phyloP scores from a whole-genome alignment of 2,329 filamentous ascomycete species.

The Paecilomyces formosus region DNA sequence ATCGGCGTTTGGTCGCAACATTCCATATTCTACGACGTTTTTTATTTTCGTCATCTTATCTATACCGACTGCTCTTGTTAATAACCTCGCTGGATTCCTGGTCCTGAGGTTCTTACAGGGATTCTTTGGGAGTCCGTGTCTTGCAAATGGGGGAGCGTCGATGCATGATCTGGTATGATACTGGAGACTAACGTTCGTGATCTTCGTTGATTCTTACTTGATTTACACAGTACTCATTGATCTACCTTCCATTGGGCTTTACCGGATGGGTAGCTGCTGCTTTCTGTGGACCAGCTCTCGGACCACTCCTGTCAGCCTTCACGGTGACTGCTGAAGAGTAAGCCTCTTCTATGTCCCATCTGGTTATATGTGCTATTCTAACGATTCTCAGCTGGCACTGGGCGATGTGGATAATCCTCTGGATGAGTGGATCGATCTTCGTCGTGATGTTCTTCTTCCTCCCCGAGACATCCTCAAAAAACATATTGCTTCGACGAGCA shows the following conservation, averaged over 20 bases:
- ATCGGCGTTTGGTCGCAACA: conserved; percentile 58
- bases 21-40: conserved; percentile 61
- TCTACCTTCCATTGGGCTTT: no score
- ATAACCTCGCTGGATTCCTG: conserved; percentile 57
- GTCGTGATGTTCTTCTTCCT: conserved; percentile 54
- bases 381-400: background rate
- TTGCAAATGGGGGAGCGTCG: conserved; percentile 50
- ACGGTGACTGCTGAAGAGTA: conserved; percentile 31
- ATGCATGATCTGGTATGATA: conserved; percentile 28
- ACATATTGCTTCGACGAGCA: conserved; percentile 56
- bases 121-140: conserved; percentile 58
- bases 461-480: conserved; percentile 55
- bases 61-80: conserved; percentile 55
- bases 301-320: conserved; percentile 56
- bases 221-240: no score
- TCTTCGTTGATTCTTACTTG: no score
- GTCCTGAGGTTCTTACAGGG: conserved; percentile 59
- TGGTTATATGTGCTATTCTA: no score
- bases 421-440: conserved; percentile 50
- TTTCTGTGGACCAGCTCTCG: conserved; percentile 48
- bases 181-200: no score
- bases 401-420: conserved; percentile 48
- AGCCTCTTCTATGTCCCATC: no score
- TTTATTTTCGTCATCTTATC: conserved; percentile 61
- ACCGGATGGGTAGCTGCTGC: conserved; percentile 44